These are phyloP conservation scores for Leccinellum albellum DNA, from an alignment of 768 basidiomycete species.

Conservation along the genomic window DNA sequence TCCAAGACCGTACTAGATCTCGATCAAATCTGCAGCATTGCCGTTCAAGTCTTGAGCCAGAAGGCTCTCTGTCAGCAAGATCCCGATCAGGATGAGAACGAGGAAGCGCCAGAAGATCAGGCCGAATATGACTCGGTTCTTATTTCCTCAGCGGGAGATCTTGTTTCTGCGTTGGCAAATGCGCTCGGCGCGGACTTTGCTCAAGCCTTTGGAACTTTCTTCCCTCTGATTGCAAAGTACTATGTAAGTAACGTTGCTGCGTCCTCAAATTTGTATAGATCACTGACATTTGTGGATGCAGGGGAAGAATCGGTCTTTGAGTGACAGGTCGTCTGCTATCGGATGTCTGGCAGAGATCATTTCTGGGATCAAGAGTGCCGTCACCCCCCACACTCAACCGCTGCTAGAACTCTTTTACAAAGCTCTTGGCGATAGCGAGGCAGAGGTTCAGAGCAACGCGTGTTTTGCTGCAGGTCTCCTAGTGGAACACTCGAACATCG, in stretches of 20 bases:
- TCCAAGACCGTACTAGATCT: constrained; percentile 45
- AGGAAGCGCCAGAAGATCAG: constrained; percentile 82
- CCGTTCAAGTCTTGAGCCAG: constrained; percentile 83
- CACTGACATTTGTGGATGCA: constrained; percentile 26
- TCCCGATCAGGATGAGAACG: constrained; percentile 86
- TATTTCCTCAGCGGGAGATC: constrained; percentile 90
- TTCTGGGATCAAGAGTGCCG: constrained; percentile 79
- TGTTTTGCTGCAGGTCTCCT: constrained; percentile 92
- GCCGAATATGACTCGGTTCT: constrained; percentile 97
- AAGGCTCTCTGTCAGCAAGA: constrained; percentile 97
- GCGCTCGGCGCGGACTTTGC: constrained; percentile 84
- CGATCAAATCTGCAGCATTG: constrained; percentile 75
- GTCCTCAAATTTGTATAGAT: not conserved
- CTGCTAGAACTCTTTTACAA: constrained; percentile 82
- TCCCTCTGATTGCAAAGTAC: constrained; percentile 86
- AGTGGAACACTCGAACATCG: constrained; percentile 78
- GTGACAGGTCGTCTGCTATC: constrained; percentile 89
- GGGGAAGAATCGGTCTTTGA: constrained; percentile 83
- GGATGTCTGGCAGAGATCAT: constrained; percentile 96
- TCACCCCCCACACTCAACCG: constrained; percentile 80
- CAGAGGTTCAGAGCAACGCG: constrained; percentile 95
- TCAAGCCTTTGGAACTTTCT: constrained; percentile 79
- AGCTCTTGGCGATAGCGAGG: constrained; percentile 77
- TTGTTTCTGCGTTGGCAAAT: constrained; percentile 84
- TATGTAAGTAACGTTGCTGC: constrained; percentile 55